Evolutionary conservation across 1,284 basidiomycete species (phyloP).

Genomic region (Papiliotrema laurentii): DNA sequence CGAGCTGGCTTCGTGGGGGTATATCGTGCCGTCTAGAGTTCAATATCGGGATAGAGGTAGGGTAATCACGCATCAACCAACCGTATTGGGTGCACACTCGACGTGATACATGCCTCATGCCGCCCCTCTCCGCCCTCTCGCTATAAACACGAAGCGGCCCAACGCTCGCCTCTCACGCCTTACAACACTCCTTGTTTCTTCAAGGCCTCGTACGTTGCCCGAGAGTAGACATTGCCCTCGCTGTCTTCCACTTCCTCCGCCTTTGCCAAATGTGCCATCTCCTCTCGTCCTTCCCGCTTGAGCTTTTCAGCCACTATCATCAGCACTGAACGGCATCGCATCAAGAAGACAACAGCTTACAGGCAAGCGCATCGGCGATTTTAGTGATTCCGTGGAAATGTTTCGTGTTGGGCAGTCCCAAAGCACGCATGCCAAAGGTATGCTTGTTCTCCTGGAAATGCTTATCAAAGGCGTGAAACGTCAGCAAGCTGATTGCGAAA

Average conservation of each 20-base stretch:
- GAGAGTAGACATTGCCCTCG: conserved; percentile 83
- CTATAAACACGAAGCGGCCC: too few relatives aligned
- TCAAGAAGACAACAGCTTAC: conserved; percentile 52
- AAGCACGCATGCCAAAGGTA: conserved; percentile 95
- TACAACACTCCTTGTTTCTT: conserved; percentile 48
- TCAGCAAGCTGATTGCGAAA: neutral
- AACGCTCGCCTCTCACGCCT: too few relatives aligned
- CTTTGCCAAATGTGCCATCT: conserved; percentile 83
- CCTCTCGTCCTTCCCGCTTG: conserved; percentile 86
- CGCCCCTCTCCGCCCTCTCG: too few relatives aligned
- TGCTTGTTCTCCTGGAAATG: conserved; percentile 78
- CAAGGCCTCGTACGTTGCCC: conserved; percentile 47
- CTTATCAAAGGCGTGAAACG: conserved; percentile 38
- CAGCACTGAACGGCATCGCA: neutral
- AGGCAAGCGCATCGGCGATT: conserved; percentile 89
- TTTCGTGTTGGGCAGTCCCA: conserved; percentile 95
- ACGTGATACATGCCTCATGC: too few relatives aligned
- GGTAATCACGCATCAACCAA: too few relatives aligned
- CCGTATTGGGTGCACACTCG: too few relatives aligned
- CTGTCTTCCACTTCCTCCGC: conserved; percentile 97
- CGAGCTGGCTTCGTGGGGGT: too few relatives aligned
- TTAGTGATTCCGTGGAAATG: conserved; percentile 98
- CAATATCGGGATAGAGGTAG: too few relatives aligned
- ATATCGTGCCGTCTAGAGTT: too few relatives aligned
- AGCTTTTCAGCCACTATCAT: conserved; percentile 86